Conservation (phyloP, 2,329 filamentous ascomycete genomes). For the Pyrenochaeta sp. region DNA sequence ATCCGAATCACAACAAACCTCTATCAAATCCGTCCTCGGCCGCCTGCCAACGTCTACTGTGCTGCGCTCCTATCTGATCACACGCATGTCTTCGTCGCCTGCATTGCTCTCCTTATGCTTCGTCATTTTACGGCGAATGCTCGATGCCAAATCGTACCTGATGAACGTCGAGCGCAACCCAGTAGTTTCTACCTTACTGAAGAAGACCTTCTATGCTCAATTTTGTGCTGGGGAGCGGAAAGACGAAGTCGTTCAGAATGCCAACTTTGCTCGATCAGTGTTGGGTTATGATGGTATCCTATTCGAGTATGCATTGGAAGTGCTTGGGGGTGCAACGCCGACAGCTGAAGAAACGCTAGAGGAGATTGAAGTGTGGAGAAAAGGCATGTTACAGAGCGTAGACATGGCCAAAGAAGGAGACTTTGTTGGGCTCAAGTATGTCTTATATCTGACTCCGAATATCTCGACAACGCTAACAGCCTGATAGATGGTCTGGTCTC, state of each 20-base stretch:
- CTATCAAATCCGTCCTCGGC: slow-evolving; percentile 58
- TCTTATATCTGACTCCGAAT: background rate
- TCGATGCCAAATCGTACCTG: slow-evolving; percentile 70
- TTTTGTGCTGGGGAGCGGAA: slow-evolving; percentile 86
- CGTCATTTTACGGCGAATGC: slow-evolving; percentile 70
- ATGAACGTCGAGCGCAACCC: slow-evolving; percentile 80
- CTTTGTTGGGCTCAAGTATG: slow-evolving; percentile 63
- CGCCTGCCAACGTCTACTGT: slow-evolving; percentile 72
- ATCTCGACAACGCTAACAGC: slow-evolving; percentile 19
- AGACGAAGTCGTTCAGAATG: slow-evolving; percentile 68
- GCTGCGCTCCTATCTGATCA: slow-evolving; percentile 73
- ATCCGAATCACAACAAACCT: slow-evolving; percentile 15
- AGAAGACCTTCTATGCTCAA: slow-evolving; percentile 86
- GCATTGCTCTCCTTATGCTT: slow-evolving; percentile 75
- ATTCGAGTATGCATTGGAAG: slow-evolving; percentile 82
- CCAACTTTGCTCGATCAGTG: slow-evolving; percentile 69
- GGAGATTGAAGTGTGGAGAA: slow-evolving; percentile 75
- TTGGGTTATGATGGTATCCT: slow-evolving; percentile 87
- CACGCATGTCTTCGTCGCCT: slow-evolving; percentile 72
- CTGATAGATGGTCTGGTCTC: slow-evolving; percentile 75
- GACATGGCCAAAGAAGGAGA: slow-evolving; percentile 59
- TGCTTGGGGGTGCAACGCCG: slow-evolving; percentile 70
- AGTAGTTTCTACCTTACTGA: slow-evolving; percentile 72
- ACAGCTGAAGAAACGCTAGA: slow-evolving; percentile 60
- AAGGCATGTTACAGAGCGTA: slow-evolving; percentile 78